Base-by-base conservation (phyloP, 228 moss, liverwort and hornwort species). In the Sphagnum magellanicum region DNA sequence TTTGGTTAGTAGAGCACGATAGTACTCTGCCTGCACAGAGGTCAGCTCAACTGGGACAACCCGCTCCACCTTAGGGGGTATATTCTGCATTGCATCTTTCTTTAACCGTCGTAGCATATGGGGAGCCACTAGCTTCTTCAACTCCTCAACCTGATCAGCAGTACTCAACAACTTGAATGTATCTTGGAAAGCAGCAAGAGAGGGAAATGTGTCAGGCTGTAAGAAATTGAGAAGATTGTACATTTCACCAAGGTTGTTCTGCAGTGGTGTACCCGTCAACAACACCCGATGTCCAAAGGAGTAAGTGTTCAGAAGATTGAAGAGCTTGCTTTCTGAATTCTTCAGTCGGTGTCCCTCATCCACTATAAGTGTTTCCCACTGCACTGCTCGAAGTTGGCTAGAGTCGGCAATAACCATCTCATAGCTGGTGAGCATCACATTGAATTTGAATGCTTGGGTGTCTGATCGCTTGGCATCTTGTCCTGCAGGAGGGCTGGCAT, bases 321-420 rank as follows among this genome's bases (percentile, higher is more conserved):
- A 83, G 32, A 90, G 78, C 73, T 91, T 81, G 69, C 89, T 89
- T 59, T 81, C 84, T 49, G 83, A 87, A 64, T 77, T 87, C 51
- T 88, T 74, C 32, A 85, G 70, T 17, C 79, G 78, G 11, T 86
- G 78, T 7, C 93, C 93, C 79, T 90, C 90, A 71, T 93, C 91
- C 53, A 91, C 85, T 58, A 98, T 78, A 74, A 93, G 72, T 7
- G 84, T 88, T 77, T 92, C 97, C 97, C 93, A 98, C 48, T 90
- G 91, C 52, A 98, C 63, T 70, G 78, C 73, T 67, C 84, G 79
- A 64, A 98, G 76, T 61, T 79, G 84, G 75, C 75, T 91, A 52
- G 83, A 79, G 76, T 98, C 97, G 6, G 80, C 74, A 65, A 90
- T 74, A 63, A 86, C 76, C 76, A 81, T 89, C 79, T 93, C 97